These are phyloP conservation scores for Pyricularia grisea DNA, from an alignment of 2,329 filamentous ascomycete species.

Conservation along the genomic window DNA sequence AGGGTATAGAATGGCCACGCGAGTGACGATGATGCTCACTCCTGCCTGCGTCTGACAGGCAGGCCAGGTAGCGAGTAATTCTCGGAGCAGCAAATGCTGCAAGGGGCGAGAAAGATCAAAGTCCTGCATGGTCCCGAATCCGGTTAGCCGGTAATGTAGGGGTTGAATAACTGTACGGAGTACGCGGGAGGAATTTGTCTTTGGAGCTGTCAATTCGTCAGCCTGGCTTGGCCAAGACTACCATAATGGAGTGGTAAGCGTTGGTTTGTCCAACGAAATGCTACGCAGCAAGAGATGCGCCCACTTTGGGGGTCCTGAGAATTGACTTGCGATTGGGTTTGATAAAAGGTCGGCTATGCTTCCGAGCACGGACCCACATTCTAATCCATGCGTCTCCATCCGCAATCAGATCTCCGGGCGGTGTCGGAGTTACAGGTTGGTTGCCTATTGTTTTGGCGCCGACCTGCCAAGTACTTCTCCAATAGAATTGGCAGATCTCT, in stretches of 20 bases:
- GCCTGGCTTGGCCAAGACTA: neutral
- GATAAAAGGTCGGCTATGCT: neutral
- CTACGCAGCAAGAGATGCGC: no score
- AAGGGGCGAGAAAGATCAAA: neutral
- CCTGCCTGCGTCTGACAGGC: neutral
- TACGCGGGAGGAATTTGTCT: neutral
- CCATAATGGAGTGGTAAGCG: neutral
- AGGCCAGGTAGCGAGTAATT: neutral
- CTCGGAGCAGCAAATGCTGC: neutral
- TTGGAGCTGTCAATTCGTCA: neutral
- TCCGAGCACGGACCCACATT: neutral
- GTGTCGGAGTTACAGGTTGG: neutral
- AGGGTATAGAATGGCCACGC: no score
- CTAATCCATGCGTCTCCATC: neutral
- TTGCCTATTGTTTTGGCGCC: neutral
- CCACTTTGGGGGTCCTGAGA: neutral
- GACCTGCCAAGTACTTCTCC: neutral
- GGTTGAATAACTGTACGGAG: neutral
- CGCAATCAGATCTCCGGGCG: neutral
- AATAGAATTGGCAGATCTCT: neutral
- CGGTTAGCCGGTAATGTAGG: neutral
- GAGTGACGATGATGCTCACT: neutral
- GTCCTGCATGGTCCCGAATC: neutral
- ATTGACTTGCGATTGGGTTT: neutral
- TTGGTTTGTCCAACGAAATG: neutral